These are phyloP conservation scores for Salvia splendens DNA, from an alignment of 257 asterid species.

Conservation along the genomic window DNA sequence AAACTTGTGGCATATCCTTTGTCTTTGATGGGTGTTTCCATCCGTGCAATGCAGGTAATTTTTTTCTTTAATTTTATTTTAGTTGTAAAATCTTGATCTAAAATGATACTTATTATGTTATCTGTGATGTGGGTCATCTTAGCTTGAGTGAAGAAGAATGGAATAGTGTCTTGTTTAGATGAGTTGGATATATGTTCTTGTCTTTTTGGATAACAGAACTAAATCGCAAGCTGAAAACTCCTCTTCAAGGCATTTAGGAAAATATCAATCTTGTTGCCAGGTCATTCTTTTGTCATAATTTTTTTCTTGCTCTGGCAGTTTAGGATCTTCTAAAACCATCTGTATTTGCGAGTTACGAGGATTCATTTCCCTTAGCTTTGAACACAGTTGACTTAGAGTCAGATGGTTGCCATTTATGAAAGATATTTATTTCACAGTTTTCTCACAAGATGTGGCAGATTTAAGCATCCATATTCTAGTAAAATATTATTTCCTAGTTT, in stretches of 20 bases:
- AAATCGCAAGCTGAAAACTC: not conserved
- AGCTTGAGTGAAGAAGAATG: constrained; percentile 14
- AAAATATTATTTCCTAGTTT: not conserved
- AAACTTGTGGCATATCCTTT: constrained; percentile 91
- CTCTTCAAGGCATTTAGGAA: not conserved
- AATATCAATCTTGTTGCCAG: not conserved
- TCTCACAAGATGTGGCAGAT: not conserved
- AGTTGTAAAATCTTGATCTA: not conserved
- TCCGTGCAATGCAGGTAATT: constrained; percentile 90
- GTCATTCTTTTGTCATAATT: not conserved
- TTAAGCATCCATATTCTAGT: constrained; percentile 5
- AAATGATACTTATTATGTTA: not conserved
- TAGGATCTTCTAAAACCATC: not conserved
- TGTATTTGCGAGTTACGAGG: not conserved
- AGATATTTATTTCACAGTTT: not conserved
- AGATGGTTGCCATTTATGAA: not conserved
- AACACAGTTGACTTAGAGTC: not conserved
- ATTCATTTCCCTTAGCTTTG: not conserved
- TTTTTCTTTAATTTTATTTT: not conserved
- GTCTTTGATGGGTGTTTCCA: constrained; percentile 84
- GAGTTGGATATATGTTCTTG: not conserved
- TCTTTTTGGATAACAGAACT: constrained; percentile 8
- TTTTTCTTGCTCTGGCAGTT: not conserved
- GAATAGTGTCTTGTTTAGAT: not conserved
- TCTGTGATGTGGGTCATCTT: constrained; percentile 6